Evolutionary conservation across 2,329 filamentous ascomycete genomes (phyloP), one percentile per base, ranked within the genome.

Genomic region (Aspergillus pseudotamarii): DNA sequence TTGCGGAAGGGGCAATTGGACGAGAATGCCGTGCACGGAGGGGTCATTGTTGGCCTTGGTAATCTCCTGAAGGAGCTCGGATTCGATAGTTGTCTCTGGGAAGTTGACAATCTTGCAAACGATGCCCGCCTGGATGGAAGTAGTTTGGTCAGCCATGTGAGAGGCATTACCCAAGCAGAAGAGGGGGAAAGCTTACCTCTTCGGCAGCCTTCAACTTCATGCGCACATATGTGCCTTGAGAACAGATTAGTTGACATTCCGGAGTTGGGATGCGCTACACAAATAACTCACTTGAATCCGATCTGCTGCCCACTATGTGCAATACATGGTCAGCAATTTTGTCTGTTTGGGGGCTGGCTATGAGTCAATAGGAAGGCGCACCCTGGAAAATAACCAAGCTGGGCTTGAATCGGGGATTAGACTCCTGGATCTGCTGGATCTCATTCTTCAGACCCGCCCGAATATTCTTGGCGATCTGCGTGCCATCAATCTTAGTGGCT

Each of bases 151-250:
- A 55, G 51, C 23, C 34, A 55, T 34, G 21, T 32, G 6, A 36
- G n/a, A 28, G 28, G 51, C n/a, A 55, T 21, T 23, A 4, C 2
- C 11, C 32, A 21, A 21, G 51, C 5, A 10, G n/a, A 36, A 21
- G 56, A 4, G 21, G 21, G 28, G 26, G 26, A 26, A 4, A 62
- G 59, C 81, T 71, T 83, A 93, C 91, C 86, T 98, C 95, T 78
- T 92, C 85, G 63, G 95, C 95, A 69, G 95, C 95, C 86, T 97
- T 99, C 75, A 97, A 83, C 84, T 99, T 99, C 95, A 99, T 99
- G 82, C 94, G 94, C 81, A 99, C 94, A 91, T 99, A 99, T 58
- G 94, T 98, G 75, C 90, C 91, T 94, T 73, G 62, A 67, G 62
- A 63, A 53, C 54, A 32, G 67, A 71, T 77, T 71, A 78, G 68